Base-by-base conservation (phyloP, 805 yeast genomes). In the Danielia oregonensis region DNA sequence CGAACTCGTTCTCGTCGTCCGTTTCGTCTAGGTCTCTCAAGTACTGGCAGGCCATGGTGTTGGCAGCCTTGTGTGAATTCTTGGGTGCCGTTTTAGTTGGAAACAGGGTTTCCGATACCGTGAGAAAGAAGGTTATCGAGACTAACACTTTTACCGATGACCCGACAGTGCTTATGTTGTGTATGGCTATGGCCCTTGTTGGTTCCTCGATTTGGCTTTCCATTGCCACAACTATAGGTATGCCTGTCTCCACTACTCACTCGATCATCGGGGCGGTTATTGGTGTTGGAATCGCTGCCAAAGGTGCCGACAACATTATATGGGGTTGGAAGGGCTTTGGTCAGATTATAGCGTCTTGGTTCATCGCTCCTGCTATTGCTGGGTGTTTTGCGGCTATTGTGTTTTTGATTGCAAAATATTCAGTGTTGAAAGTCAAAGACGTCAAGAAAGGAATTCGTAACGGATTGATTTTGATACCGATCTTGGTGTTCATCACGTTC, bases 211-310 rank as follows among this genome's bases (percentile, higher is more conserved):
- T 67, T 18, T 82, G 89, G 89, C 67, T 82, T 35, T 62, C 82
- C 4, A 35, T 78, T 39, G 89, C 89, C 25, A 83, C 89, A 11
- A 42, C 55, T 2, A 59, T 81, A 21, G 85, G 86, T 43, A 71
- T 79, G 74, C 89, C 89, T n/a, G 88, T 82, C 27, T 82, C 89
- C 13, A 81, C 89, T 12, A 82, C 91, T 8, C 89, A 83, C 52
- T 78, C 87, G 7, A 80, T 83, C 44, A 82, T 82, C 32, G 89
- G 89, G 50, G 88, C 78, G 26, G 70, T 79, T 26, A 79, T 82
- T 39, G 91, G 91, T 45, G 72, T 83, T 6, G 82, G 86, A 42
- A 72, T 83, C 48, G 91, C 88, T 26, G 78, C 87, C 24, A 74
- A 70, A 45, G 87, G 87, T 38, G 77, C 75, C 28, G 52, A 60